Conservation (phyloP, 73 alveolate species). For the Urostyla sp. region DNA sequence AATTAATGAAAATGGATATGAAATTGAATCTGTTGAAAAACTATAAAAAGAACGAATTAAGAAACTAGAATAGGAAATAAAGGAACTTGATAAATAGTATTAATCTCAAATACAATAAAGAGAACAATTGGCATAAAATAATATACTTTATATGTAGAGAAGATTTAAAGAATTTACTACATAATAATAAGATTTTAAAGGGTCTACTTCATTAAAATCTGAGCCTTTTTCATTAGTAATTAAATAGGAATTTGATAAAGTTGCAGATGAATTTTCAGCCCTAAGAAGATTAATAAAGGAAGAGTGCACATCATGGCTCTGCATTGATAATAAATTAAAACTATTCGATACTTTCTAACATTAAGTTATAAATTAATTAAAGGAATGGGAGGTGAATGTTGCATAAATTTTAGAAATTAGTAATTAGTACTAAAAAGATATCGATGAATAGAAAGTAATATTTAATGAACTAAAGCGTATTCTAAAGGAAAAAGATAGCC, state of each 20-base stretch:
- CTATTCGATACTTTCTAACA: background rate
- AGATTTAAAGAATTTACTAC: background rate
- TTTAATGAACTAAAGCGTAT: background rate
- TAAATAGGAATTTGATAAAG: background rate
- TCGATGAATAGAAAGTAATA: slow-evolving; percentile 7
- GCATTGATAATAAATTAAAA: background rate
- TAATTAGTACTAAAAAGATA: background rate
- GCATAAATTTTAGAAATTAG: background rate
- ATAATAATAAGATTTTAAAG: background rate
- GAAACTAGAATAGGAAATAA: background rate
- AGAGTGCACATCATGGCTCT: background rate
- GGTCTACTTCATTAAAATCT: background rate
- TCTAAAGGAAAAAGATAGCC: slow-evolving; percentile 15
- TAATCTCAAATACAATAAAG: background rate
- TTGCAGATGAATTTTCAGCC: background rate
- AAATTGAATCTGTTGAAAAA: background rate
- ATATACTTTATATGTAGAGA: slow-evolving; percentile 6
- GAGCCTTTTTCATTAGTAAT: background rate
- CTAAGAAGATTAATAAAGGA: background rate
- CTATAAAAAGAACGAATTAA: background rate
- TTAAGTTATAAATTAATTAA: background rate
- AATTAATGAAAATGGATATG: background rate
- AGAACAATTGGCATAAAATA: slow-evolving; percentile 13
- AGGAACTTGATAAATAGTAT: background rate
- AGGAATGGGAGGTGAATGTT: slow-evolving; percentile 24